Evolutionary conservation across 2,329 filamentous ascomycete genomes (phyloP).

Genomic region (Ambrosiella xylebori): DNA sequence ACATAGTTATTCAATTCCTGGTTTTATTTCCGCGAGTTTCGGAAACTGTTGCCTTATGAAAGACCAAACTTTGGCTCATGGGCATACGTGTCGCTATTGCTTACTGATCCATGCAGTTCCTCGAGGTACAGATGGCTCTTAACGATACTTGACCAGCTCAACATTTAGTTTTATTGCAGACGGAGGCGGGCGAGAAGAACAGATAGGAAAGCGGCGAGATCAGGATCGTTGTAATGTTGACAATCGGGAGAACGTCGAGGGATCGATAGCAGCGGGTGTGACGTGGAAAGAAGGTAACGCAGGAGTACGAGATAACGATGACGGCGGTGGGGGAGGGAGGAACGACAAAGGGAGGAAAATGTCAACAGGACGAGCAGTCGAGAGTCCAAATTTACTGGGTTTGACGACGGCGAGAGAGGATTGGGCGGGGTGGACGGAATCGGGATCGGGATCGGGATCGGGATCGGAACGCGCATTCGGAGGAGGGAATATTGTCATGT

Average conservation of each 20-base stretch:
- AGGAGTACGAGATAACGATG: no score
- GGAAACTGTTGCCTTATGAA: background rate
- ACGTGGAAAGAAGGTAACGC: no score
- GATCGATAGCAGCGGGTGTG: no score
- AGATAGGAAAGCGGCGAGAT: background rate
- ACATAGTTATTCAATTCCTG: background rate
- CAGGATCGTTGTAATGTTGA: background rate
- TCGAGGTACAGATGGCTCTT: background rate
- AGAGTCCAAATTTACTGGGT: no score
- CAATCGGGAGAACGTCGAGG: no score
- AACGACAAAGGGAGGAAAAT: constrained; percentile 1
- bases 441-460: constrained; percentile 14
- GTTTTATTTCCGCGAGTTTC: background rate
- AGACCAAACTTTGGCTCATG: background rate
- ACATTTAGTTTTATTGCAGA: background rate
- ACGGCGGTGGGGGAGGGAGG: no score
- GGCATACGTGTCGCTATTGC: background rate
- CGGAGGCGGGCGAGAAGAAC: no score
- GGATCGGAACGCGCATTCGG: constrained; percentile 18
- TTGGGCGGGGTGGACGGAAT: constrained; percentile 15
- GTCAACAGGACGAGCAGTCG: constrained; percentile 3
- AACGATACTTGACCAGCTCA: constrained; percentile 11
- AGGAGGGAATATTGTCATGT: constrained; percentile 15
- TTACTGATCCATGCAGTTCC: constrained; percentile 12
- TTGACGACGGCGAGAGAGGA: background rate